Evolutionary conservation across 257 asterid genomes (phyloP), one percentile per base, ranked within the genome.

Genomic region (Ballota nigra): DNA sequence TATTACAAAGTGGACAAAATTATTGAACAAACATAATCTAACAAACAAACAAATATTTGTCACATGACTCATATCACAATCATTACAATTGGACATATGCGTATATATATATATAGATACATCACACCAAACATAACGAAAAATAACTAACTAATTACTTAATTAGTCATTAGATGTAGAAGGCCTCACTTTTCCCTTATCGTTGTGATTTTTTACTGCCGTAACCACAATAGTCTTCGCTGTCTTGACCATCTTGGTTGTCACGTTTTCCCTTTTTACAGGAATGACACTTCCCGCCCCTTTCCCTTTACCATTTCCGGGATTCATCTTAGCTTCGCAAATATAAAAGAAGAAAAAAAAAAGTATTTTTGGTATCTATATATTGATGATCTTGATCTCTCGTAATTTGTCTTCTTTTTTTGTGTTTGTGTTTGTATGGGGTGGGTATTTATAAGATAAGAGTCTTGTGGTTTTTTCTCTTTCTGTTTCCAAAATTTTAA

Each of bases 161-260:
- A 3, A 4, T 43, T 45, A 15, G 3, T 45, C 22, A 47, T 47
- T 16, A 55, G 28, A 3, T 10, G 16, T 28, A 2, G 59, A 47
- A 45, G 76, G 65, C 41, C 6, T 70, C 9, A 70, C 61, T 68
- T 76, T 71, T 0, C 70, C 70, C 67, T 76, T 75, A 19, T 65
- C 33, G 13, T 49, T 63, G 66, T 78, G 72, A 12, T 41, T 71
- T 61, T 79, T 74, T 19, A 65, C 73, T 5, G 66, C 66, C 61
- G 70, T 52, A 13, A 71, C 45, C 1, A 34, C 72, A 0, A 9
- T 75, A n/a, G 59, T 70, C 2, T 1, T 73, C 0, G 76, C n/a
- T 23, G 63, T 75, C 75, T 78, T 75, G 18, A 18, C 62, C 74
- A 70, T 36, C 79, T 31, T 60, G 3, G 80, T 74, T 0, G 80